A percentile compares a stretch with the other conserved stretches of the same genome.
phyloP scores from a whole-genome alignment of 2,329 filamentous ascomycete species.

The Fusarium illudens region DNA sequence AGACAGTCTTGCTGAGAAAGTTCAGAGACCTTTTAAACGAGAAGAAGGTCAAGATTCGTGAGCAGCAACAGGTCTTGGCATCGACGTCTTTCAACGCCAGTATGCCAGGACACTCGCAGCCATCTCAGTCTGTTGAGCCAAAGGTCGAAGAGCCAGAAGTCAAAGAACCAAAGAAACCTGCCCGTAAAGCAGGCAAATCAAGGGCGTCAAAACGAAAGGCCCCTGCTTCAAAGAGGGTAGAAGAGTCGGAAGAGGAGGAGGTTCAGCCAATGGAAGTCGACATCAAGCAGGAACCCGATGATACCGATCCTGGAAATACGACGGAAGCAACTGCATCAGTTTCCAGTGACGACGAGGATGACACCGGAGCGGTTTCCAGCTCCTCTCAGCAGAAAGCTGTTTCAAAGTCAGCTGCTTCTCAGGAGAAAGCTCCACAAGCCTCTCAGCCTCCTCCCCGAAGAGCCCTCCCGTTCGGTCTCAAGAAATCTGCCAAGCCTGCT shows the following conservation, averaged over 20 bases:
- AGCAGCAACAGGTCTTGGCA: constrained; percentile 71
- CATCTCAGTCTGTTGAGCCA: constrained; percentile 33
- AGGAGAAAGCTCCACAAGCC: constrained; percentile 25
- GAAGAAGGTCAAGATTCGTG: constrained; percentile 81
- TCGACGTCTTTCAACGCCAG: constrained; percentile 53
- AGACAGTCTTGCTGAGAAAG: constrained; percentile 72
- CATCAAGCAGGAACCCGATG: constrained; percentile 47
- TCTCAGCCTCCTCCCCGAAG: constrained; percentile 49
- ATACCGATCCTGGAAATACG: constrained; percentile 52
- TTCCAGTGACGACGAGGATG: constrained; percentile 53
- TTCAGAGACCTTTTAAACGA: constrained; percentile 77
- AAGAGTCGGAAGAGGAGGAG: constrained; percentile 51
- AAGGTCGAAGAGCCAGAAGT: constrained; percentile 18
- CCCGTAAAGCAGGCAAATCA: constrained; percentile 47
- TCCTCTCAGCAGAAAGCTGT: constrained; percentile 6
- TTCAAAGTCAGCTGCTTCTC: not conserved
- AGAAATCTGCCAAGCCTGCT: constrained; percentile 44
- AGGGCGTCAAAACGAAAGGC: constrained; percentile 62
- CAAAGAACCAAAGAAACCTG: constrained; percentile 38
- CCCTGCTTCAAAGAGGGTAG: constrained; percentile 47
- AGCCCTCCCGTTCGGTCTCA: constrained; percentile 56
- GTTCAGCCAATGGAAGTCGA: constrained; percentile 63
- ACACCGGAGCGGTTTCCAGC: constrained; percentile 27
- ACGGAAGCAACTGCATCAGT: constrained; percentile 54
- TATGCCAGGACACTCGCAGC: constrained; percentile 42